These are phyloP conservation scores for Polyporus arcularius DNA, from an alignment of 768 basidiomycete genomes.

Conservation along the genomic window DNA sequence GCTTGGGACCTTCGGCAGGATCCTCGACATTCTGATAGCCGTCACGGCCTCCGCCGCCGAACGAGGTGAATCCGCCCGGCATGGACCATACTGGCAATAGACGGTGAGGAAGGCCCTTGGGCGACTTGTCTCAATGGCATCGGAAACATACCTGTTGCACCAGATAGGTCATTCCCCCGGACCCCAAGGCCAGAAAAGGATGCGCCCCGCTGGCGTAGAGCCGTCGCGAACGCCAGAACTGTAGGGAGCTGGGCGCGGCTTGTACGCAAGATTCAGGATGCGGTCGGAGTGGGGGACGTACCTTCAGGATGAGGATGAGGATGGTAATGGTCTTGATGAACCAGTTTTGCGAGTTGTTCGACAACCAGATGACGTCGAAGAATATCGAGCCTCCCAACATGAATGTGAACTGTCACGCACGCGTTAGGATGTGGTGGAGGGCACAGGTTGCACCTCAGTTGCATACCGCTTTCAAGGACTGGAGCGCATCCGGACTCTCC, in stretches of 20 bases:
- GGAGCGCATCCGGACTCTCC: slow-evolving; percentile 63
- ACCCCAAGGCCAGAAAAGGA: slow-evolving; percentile 35
- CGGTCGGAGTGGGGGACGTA: slow-evolving; percentile 12
- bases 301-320: slow-evolving; percentile 40
- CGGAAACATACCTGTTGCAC: slow-evolving; percentile 33
- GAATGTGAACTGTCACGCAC: slow-evolving; percentile 55
- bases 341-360: slow-evolving; percentile 52
- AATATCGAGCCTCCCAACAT: slow-evolving; percentile 61
- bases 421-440: background rate
- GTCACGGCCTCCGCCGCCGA: slow-evolving; percentile 26
- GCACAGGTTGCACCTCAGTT: no score
- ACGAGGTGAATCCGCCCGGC: slow-evolving; percentile 43
- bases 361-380: slow-evolving; percentile 74
- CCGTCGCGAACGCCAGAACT: slow-evolving; percentile 33
- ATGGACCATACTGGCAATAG: slow-evolving; percentile 41
- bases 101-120: background rate
- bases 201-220: slow-evolving; percentile 38
- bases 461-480: slow-evolving; percentile 65
- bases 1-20: slow-evolving; percentile 25
- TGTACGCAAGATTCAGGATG: background rate
- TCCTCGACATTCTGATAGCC: slow-evolving; percentile 42
- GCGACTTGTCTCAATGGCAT: background rate
- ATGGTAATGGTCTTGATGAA: slow-evolving; percentile 56
- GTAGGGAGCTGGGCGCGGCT: slow-evolving; percentile 35
- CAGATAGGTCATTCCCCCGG: slow-evolving; percentile 34